These are phyloP conservation scores for Fusarium sp. DNA, from an alignment of 2,329 filamentous ascomycete genomes.

Conservation along the genomic window DNA sequence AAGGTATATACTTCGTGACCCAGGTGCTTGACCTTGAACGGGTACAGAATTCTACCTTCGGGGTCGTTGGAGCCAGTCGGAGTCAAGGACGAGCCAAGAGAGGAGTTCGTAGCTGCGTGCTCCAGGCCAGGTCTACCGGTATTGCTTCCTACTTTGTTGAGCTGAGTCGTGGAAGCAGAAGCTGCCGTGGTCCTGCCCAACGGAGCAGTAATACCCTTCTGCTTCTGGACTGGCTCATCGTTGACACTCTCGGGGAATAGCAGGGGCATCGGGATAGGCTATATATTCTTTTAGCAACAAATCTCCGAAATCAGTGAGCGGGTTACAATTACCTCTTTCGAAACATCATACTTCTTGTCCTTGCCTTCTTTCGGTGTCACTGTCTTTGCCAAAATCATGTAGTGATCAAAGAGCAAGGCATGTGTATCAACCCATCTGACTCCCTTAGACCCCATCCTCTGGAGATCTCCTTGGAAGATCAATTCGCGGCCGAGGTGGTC, in stretches of 20 bases:
- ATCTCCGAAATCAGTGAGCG: neutral
- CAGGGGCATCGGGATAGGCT: conserved; percentile 95
- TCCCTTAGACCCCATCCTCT: conserved; percentile 86
- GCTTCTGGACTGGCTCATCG: conserved; percentile 89
- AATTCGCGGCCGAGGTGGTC: conserved; percentile 94
- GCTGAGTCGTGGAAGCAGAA: conserved; percentile 67
- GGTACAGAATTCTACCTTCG: conserved; percentile 88
- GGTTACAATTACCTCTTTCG: conserved; percentile 74
- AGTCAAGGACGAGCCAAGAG: conserved; percentile 64
- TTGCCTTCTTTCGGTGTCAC: conserved; percentile 74
- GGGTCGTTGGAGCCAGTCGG: conserved; percentile 68
- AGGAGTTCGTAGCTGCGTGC: conserved; percentile 75
- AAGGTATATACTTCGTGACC: conserved; percentile 93
- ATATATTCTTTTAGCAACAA: conserved; percentile 41
- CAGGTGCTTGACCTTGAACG: conserved; percentile 95
- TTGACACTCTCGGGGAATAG: conserved; percentile 91
- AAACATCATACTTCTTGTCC: conserved; percentile 92
- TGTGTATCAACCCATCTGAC: conserved; percentile 96
- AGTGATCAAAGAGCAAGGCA: conserved; percentile 94
- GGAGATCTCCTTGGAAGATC: conserved; percentile 88
- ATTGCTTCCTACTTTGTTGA: conserved; percentile 66
- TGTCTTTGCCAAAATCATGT: conserved; percentile 90
- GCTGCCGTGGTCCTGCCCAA: conserved; percentile 70
- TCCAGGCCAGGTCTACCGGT: conserved; percentile 69
- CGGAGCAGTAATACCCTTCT: conserved; percentile 76